Conservation (phyloP, 163 green algal genomes). For the Chlamydomonas reinhardtii region DNA sequence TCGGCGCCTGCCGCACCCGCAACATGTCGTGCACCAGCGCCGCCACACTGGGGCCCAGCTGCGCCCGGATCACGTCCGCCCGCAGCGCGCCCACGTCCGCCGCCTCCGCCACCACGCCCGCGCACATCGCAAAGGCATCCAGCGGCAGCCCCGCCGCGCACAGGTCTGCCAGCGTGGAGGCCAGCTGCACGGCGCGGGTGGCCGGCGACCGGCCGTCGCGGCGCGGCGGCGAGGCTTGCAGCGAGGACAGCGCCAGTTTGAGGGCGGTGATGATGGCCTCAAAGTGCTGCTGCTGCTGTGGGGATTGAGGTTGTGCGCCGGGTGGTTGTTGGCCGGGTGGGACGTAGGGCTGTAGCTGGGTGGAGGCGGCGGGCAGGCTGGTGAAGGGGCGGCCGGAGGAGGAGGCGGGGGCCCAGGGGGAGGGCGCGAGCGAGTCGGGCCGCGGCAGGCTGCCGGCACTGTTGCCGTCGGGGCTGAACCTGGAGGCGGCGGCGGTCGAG, state of each 20-base stretch:
- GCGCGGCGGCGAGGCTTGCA: slow-evolving; percentile 1
- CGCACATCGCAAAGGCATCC: slow-evolving; percentile 78
- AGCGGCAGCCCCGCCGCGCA: slow-evolving; percentile 71
- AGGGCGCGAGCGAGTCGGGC: neutral
- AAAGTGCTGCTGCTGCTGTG: slow-evolving; percentile 28
- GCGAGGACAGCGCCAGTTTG: slow-evolving; percentile 72
- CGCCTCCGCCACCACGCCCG: slow-evolving; percentile 74
- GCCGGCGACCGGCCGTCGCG: slow-evolving; percentile 44
- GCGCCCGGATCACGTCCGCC: slow-evolving; percentile 16
- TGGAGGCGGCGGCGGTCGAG: no score
- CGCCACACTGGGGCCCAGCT: slow-evolving; percentile 39
- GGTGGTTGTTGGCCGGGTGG: neutral
- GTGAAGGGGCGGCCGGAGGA: neutral
- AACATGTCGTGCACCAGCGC: slow-evolving; percentile 68
- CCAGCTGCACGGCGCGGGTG: slow-evolving; percentile 64
- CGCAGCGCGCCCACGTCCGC: slow-evolving; percentile 52
- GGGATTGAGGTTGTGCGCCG: neutral
- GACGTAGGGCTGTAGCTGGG: neutral
- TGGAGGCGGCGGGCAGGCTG: neutral
- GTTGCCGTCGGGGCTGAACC: no score
- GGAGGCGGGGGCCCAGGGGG: no score
- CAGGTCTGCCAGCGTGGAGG: slow-evolving; percentile 74
- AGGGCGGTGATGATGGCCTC: slow-evolving; percentile 75
- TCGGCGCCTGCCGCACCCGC: slow-evolving; percentile 69
- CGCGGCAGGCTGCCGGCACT: no score